Conservation (phyloP, 148 eudicot species). For the Amaranthus palmeri region DNA sequence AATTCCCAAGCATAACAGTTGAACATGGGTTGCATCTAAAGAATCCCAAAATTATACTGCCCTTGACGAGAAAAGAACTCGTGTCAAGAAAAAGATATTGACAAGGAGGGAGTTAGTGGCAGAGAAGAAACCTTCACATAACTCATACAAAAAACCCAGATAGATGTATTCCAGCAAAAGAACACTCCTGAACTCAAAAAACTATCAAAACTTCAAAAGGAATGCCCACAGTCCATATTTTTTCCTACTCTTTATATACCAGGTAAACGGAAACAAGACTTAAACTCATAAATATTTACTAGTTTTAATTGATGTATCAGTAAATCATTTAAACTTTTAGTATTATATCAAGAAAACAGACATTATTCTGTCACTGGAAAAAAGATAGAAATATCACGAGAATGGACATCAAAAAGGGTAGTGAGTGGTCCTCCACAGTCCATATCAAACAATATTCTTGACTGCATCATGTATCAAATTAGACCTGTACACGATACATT, state of each 20-base stretch:
- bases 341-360: background rate
- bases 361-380: background rate
- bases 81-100: background rate
- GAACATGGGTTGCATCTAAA: background rate
- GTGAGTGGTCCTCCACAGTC: background rate
- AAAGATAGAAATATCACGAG: background rate
- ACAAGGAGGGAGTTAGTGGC: background rate
- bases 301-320: background rate
- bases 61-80: background rate
- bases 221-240: background rate
- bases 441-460: background rate
- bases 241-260: background rate
- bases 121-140: background rate
- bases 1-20: background rate
- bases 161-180: background rate
- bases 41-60: background rate
- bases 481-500: background rate
- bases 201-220: background rate
- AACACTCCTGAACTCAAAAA: background rate
- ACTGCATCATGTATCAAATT: background rate
- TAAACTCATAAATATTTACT: background rate
- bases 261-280: background rate
- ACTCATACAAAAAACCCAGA: background rate
- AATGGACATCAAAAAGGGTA: background rate
- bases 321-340: background rate